Evolutionary conservation across 495 filamentous ascomycete genomes (phyloP), one percentile per base, ranked within the genome.

Genomic region (Chaetomium fimeti): DNA sequence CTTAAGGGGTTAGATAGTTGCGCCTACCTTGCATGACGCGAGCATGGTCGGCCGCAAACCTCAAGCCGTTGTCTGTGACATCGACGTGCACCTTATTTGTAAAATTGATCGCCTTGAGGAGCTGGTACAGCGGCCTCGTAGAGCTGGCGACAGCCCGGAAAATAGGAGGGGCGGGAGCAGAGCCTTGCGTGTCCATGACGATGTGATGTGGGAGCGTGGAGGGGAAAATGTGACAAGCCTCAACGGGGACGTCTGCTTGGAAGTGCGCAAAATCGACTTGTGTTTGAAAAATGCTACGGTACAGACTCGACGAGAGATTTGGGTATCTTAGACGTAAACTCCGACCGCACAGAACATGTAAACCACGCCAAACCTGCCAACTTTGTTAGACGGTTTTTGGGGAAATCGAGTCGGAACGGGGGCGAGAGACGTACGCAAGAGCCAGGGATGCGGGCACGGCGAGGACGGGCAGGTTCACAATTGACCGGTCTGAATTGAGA

Each of bases 281-380:
- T 66, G 58, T 71, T 66, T 59, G 58, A 62, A 42, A 55, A 53
- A 59, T 63, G 28, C 38, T 59, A 67, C 65, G 70, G 73, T 81
- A 81, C 72, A 80, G 73, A 63, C 66, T 65, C 66, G 69, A 62
- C 67, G 57, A 69, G 68, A 62, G 49, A 65, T 57, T 63, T 62
- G 78, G 75, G 75, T 80, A 78, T 77, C 77, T 78, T 79, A 98
- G 77, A 98, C 94, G 87, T 98, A 98, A 73, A 98, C 95, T 72
- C 94, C 94, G 74, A 92, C 94, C 25, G 92, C 94, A 77, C 94
- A 98, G 74, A 98, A 97, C 88, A 96, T 93, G 82, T 91, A 96
- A 24, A 98, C 92, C 52, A 93, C 90, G 66, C 95, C 94, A 75
- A 97, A 92, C 48, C 94, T 98, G 73, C 4, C 28, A 36, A 61